Evolutionary conservation across 2,329 filamentous ascomycete genomes (phyloP).

Genomic region (Cladophialophora exuberans): DNA sequence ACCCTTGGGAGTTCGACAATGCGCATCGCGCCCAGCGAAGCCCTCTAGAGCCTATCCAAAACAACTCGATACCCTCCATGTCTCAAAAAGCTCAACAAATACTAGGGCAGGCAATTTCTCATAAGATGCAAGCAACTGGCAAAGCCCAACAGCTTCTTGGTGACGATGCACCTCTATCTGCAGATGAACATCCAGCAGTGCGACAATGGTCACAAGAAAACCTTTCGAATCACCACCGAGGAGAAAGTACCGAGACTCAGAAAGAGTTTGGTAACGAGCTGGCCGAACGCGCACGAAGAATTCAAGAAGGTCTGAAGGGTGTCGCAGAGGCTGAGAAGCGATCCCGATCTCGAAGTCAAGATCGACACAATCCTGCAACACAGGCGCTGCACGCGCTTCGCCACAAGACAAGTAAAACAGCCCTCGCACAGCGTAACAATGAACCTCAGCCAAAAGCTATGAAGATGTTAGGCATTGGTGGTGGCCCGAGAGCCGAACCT

Average conservation of each 20-base stretch:
- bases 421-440: constrained; percentile 37
- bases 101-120: constrained; percentile 41
- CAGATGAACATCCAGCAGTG: constrained; percentile 8
- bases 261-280: constrained; percentile 53
- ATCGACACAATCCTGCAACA: constrained; percentile 39
- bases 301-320: constrained; percentile 52
- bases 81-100: constrained; percentile 44
- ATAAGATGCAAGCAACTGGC: constrained; percentile 34
- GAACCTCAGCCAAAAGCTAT: constrained; percentile 40
- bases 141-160: constrained; percentile 30
- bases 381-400: constrained; percentile 50
- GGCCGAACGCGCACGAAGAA: constrained; percentile 50
- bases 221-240: constrained; percentile 44
- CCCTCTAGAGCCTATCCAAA: constrained; percentile 10
- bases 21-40: constrained; percentile 41
- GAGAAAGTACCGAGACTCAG: constrained; percentile 53
- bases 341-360: constrained; percentile 47
- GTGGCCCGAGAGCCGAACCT: constrained; percentile 9
- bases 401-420: constrained; percentile 43
- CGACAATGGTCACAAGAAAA: constrained; percentile 47
- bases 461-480: constrained; percentile 46
- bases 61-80: constrained; percentile 35
- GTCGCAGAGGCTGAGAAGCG: constrained; percentile 48
- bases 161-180: constrained; percentile 21
- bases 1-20: constrained; percentile 60